phyloP scores from a whole-genome alignment of 2,329 filamentous ascomycete species.

The Cyphellophora europaea region DNA sequence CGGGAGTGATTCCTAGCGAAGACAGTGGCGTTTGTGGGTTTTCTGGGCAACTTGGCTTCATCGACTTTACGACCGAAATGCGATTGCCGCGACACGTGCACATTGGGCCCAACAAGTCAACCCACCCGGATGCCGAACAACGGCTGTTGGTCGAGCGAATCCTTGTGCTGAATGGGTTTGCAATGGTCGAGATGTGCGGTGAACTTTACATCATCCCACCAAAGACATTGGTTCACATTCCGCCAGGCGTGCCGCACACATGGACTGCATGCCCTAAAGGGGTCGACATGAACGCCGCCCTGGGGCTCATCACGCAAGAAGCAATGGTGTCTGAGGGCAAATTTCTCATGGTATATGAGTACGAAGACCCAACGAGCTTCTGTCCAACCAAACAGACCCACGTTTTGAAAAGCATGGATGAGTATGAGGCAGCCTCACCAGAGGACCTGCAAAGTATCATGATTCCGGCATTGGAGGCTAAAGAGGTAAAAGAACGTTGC shows the following conservation, averaged over 20 bases:
- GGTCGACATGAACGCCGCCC: slow-evolving; percentile 2
- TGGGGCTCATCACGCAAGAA: slow-evolving; percentile 3
- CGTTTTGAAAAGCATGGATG: slow-evolving; percentile 4
- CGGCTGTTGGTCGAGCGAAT: slow-evolving; percentile 8
- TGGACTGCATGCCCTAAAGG: slow-evolving; percentile 13
- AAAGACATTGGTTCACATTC: slow-evolving; percentile 10
- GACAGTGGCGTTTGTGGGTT: slow-evolving; percentile 1
- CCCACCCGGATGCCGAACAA: background rate
- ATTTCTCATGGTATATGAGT: slow-evolving; percentile 15
- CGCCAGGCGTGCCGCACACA: slow-evolving; percentile 11
- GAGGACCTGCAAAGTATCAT: slow-evolving; percentile 7
- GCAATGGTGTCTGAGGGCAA: slow-evolving; percentile 5
- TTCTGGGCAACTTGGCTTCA: slow-evolving; percentile 11
- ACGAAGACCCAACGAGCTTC: slow-evolving; percentile 12
- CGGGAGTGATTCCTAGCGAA: slow-evolving; percentile 3
- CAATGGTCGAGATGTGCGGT: slow-evolving; percentile 11
- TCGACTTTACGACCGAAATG: slow-evolving; percentile 12
- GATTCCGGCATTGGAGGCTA: slow-evolving; percentile 5
- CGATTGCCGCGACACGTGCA: slow-evolving; percentile 12
- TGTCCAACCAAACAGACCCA: slow-evolving; percentile 9
- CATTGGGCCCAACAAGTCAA: slow-evolving; percentile 5
- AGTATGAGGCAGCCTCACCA: slow-evolving; percentile 5
- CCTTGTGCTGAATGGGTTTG: slow-evolving; percentile 10
- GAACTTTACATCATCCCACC: slow-evolving; percentile 13
- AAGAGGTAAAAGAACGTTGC: slow-evolving; percentile 5